Conservation (phyloP, 306 rosid genomes). For the Glycine latifolia region DNA sequence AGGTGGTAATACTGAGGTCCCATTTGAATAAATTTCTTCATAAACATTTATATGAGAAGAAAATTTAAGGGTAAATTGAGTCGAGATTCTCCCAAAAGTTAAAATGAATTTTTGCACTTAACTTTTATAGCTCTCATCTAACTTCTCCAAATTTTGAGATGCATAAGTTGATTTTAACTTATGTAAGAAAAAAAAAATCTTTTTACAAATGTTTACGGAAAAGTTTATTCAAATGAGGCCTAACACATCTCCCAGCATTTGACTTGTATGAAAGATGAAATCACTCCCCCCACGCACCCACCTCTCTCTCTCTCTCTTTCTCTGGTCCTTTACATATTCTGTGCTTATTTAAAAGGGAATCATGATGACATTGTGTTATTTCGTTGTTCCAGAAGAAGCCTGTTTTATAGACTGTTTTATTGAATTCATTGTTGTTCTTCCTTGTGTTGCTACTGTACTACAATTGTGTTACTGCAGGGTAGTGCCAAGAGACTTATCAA, state of each 20-base stretch:
- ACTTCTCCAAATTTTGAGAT: background rate
- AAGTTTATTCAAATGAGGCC: too few species aligned
- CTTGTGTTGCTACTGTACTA: background rate
- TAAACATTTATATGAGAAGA: background rate
- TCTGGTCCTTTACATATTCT: background rate
- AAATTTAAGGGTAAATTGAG: background rate
- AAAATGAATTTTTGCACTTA: background rate
- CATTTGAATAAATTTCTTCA: background rate
- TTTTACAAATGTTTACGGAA: too few species aligned
- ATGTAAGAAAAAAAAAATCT: too few species aligned
- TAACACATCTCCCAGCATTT: background rate
- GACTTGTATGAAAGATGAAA: background rate
- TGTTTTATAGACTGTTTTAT: background rate
- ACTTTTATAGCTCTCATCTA: background rate
- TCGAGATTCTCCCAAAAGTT: background rate
- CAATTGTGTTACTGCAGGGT: conserved; percentile 61
- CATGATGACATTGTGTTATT: background rate
- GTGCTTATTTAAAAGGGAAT: background rate
- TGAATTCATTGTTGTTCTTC: background rate
- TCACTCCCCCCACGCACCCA: background rate
- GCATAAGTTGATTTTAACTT: background rate
- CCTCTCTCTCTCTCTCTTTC: too few species aligned
- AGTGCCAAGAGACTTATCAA: conserved; percentile 80
- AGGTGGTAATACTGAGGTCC: background rate
- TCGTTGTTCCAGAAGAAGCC: background rate